Conservation (phyloP, 2,329 filamentous ascomycete species). For the Westerdykella sp. region DNA sequence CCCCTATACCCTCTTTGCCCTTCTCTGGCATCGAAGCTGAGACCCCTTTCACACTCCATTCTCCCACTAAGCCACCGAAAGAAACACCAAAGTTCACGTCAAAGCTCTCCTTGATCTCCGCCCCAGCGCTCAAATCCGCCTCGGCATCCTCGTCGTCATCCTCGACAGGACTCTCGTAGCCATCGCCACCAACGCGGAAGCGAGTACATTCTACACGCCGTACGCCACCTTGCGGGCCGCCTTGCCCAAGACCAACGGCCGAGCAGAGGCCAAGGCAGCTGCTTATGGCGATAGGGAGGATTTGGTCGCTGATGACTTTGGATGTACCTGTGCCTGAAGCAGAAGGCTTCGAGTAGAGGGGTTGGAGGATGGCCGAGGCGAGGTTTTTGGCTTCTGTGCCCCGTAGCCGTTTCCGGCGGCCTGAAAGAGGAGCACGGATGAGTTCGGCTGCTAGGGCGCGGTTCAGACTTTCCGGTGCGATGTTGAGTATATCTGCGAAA, state of each 20-base stretch:
- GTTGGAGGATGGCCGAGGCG: conserved; percentile 39
- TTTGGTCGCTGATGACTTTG: conserved; percentile 30
- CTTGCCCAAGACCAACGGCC: conserved; percentile 34
- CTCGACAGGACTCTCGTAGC: conserved; percentile 37
- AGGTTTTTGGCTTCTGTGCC: conserved; percentile 44
- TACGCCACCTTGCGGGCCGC: conserved; percentile 26
- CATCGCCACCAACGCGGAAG: conserved; percentile 38
- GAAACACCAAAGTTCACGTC: conserved; percentile 41
- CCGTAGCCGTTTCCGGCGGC: conserved; percentile 38
- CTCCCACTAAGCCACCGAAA: conserved; percentile 38
- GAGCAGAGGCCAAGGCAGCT: conserved; percentile 38
- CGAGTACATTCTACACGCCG: conserved; percentile 39
- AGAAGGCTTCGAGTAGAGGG: conserved; percentile 29
- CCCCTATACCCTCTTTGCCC: conserved; percentile 1
- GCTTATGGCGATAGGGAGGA: conserved; percentile 37
- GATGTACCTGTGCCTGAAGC: conserved; percentile 15
- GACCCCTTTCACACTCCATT: conserved; percentile 41
- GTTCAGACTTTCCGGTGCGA: conserved; percentile 40
- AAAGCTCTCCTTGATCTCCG: conserved; percentile 35
- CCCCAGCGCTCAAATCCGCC: not conserved
- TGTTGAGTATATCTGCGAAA: conserved; percentile 7
- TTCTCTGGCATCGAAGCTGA: conserved; percentile 8
- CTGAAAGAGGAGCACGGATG: conserved; percentile 41
- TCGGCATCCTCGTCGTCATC: conserved; percentile 34
- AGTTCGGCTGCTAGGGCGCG: conserved; percentile 43